A percentile compares a stretch with the other conserved stretches of the same genome.
Evolutionary conservation across 371 early-diverging fungal genomes (phyloP).

Genomic region (Apophysomyces ossiformis): DNA sequence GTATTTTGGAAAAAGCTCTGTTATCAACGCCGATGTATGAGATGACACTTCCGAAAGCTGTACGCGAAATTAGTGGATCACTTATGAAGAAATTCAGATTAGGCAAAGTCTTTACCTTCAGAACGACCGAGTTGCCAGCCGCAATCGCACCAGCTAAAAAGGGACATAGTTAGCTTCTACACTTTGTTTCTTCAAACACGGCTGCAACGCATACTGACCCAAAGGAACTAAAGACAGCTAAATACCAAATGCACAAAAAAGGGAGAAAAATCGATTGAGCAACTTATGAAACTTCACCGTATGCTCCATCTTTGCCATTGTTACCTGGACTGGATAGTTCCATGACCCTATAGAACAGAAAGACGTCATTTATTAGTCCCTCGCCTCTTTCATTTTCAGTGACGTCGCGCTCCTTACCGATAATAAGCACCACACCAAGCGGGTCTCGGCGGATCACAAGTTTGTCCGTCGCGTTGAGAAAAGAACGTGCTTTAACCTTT

Average conservation of each 20-base stretch:
- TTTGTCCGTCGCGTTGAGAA: conserved; percentile 37
- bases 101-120: conserved; percentile 53
- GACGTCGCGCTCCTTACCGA: conserved; percentile 34
- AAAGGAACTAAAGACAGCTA: conserved; percentile 31
- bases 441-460: conserved; percentile 73
- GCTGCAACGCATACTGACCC: conserved; percentile 17
- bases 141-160: conserved; percentile 76
- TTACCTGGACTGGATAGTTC: conserved; percentile 54
- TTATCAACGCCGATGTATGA: conserved; percentile 67
- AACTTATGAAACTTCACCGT: neutral
- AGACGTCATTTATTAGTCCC: neutral
- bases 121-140: conserved; percentile 77
- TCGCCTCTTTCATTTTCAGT: too few species aligned
- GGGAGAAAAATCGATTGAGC: neutral
- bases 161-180: neutral
- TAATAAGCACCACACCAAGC: conserved; percentile 71
- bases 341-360: conserved; percentile 35
- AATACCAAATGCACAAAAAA: neutral
- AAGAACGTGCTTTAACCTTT: conserved; percentile 32
- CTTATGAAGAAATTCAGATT: too few species aligned
- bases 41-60: conserved; percentile 77
- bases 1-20: conserved; percentile 68
- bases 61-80: too few species aligned
- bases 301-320: neutral
- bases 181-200: neutral